Evolutionary conservation across 805 yeast species (phyloP).

Genomic region (Saccharomyces kudriavzevii): DNA sequence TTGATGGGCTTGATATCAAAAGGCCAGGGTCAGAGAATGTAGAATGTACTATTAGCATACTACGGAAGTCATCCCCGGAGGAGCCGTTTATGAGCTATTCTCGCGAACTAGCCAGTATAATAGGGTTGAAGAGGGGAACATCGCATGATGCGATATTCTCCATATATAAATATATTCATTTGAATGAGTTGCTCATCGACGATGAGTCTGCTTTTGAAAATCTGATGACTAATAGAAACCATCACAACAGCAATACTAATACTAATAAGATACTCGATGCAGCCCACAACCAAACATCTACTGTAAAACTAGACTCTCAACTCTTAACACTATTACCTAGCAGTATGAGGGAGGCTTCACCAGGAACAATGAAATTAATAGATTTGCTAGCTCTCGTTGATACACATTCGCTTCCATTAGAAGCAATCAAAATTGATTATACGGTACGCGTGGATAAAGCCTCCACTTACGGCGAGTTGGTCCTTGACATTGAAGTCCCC

Average conservation of each 20-base stretch:
- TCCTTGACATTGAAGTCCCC: conserved; percentile 66
- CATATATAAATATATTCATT: conserved; percentile 71
- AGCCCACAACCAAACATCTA: conserved; percentile 42
- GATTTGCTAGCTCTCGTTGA: conserved; percentile 38
- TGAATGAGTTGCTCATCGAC: conserved; percentile 45
- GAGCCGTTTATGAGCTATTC: conserved; percentile 34
- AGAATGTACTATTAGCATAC: conserved; percentile 61
- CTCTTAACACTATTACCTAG: conserved; percentile 35
- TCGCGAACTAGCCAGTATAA: conserved; percentile 55
- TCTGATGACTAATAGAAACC: conserved; percentile 4
- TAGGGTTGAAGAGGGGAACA: conserved; percentile 72
- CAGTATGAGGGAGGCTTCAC: conserved; percentile 2
- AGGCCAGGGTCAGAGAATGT: conserved; percentile 65
- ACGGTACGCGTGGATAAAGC: conserved; percentile 69
- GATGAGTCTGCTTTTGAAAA: conserved; percentile 10
- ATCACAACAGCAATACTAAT: conserved; percentile 4
- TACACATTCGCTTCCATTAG: conserved; percentile 61
- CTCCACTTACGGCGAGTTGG: conserved; percentile 70
- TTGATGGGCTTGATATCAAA: conserved; percentile 85
- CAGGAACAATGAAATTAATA: conserved; percentile 36
- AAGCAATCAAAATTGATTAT: conserved; percentile 73
- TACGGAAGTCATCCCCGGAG: conserved; percentile 9
- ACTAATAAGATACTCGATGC: conserved; percentile 4
- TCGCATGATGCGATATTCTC: conserved; percentile 78
- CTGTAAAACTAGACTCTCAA: conserved; percentile 43